Evolutionary conservation across 2,329 filamentous ascomycete species (phyloP).

Genomic region (Zarea fungicola): DNA sequence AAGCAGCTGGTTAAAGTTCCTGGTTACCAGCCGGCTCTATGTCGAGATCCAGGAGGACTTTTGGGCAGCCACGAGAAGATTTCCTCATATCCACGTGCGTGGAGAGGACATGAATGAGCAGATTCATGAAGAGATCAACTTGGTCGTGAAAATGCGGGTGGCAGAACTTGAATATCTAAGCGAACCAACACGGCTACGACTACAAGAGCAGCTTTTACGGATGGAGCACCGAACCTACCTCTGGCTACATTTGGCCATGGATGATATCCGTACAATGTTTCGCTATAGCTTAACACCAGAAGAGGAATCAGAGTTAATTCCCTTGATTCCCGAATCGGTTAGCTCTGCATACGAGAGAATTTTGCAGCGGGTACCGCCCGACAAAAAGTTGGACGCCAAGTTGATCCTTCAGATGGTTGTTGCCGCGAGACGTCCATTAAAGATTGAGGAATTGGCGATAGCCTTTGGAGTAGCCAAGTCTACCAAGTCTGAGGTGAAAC

Average conservation of each 20-base stretch:
- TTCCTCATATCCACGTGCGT: slow-evolving; percentile 14
- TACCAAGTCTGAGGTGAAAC: not conserved
- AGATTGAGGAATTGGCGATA: not conserved
- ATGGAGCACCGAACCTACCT: slow-evolving; percentile 5
- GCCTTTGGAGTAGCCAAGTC: not conserved
- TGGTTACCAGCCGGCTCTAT: not conserved
- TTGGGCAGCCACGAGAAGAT: not conserved
- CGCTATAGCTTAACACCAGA: slow-evolving; percentile 10
- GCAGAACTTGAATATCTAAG: not conserved
- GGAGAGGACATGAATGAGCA: slow-evolving; percentile 17
- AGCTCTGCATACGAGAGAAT: not conserved
- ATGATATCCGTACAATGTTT: slow-evolving; percentile 6
- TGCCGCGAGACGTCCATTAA: not conserved
- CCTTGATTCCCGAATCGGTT: not conserved
- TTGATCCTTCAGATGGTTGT: not conserved
- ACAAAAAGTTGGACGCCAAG: not conserved
- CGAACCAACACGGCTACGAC: not conserved
- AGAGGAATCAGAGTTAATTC: not conserved
- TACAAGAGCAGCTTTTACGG: not conserved
- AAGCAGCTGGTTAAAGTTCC: not conserved
- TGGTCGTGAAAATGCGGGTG: slow-evolving; percentile 16
- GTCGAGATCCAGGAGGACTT: slow-evolving; percentile 14
- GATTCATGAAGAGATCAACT: slow-evolving; percentile 19
- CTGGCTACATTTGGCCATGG: not conserved
- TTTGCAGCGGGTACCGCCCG: not conserved